Evolutionary conservation across 768 basidiomycete species (phyloP).

Genomic region (Lactarius evosmus): DNA sequence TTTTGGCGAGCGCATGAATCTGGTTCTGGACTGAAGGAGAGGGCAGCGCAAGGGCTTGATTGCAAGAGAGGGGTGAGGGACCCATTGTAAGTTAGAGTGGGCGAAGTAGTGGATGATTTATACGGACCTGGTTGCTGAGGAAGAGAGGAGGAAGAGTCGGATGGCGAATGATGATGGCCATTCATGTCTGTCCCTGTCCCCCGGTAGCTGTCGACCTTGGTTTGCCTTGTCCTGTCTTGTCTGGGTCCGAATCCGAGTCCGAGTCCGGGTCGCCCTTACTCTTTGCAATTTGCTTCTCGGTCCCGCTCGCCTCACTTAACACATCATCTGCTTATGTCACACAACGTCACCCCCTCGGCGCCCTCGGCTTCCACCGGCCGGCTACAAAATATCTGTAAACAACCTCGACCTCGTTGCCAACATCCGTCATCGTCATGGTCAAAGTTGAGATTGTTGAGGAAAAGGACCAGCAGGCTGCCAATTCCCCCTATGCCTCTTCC

Average conservation of each 20-base stretch:
- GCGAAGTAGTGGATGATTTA: slow-evolving; percentile 3
- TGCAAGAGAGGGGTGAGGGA: slow-evolving; percentile 30
- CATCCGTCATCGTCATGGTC: slow-evolving; percentile 61
- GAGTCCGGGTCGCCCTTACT: not conserved
- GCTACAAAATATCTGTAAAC: not conserved
- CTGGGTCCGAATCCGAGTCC: no score
- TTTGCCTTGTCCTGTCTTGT: no score
- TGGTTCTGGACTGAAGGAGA: slow-evolving; percentile 72
- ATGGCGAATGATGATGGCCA: not conserved
- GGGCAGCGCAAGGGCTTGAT: slow-evolving; percentile 57
- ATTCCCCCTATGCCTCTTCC: slow-evolving; percentile 70
- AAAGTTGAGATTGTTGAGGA: slow-evolving; percentile 88
- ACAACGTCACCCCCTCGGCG: not conserved
- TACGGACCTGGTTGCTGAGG: slow-evolving; percentile 21
- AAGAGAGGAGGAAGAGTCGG: slow-evolving; percentile 15
- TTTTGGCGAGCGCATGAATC: slow-evolving; percentile 77
- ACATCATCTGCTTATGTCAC: not conserved
- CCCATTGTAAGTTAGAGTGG: slow-evolving; percentile 30
- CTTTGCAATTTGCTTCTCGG: not conserved
- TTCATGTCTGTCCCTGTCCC: slow-evolving; percentile 1
- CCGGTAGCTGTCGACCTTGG: no score
- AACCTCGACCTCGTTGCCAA: not conserved
- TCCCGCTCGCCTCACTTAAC: slow-evolving; percentile 7
- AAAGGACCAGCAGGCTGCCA: slow-evolving; percentile 55
- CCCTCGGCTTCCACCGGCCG: not conserved